Base-by-base conservation (phyloP, 768 basidiomycete genomes). In the Amanita polypyramis region DNA sequence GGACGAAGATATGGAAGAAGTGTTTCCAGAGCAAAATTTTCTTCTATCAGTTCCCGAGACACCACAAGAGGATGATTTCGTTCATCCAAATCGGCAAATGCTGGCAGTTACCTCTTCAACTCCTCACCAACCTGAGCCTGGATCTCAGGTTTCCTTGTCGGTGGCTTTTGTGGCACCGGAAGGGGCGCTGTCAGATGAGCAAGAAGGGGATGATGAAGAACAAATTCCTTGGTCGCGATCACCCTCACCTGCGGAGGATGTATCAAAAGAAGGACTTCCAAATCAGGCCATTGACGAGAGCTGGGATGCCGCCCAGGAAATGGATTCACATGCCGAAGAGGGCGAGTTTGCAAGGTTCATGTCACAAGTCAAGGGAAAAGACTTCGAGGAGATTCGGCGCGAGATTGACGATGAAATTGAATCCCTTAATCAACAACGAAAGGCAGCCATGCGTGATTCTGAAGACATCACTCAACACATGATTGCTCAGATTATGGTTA, bases 401-500 rank as follows among this genome's bases (percentile, higher is more conserved):
- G 96, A 98, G 64, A 93, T 98, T 37, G 90, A 96, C 60, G 84
- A 85, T 40, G 96, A 99, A 63, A 91, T 99, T 51, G 73, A 73
- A 53, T 69, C 73, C 9, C 67, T 99, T 36, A 82, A 93, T 60
- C 73, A 80, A 62, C 86, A 94, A 65, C 77, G 79, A 60, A 94
- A 90, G 62, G 79, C 80, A 25, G 91, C 92, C 17, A 81, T 93
- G 79, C 74, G 94, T 9, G 94, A 97, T 65, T 85, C 91, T 2
- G 96, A 97, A 58, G 92, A 97, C 58, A 79, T 98, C 54, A 93
- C 91, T 2, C 85, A 90, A 60, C 88, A 95, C 55, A 97, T 95
- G 93, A 75, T 95, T 45, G 72, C 80, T 4, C 96, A 98, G 62
- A 80, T 78, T 49, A 82, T 82, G 79, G 79, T 80, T 57, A 11